These are phyloP conservation scores for Fusarium lyarnte DNA, from an alignment of 2,329 filamentous ascomycete genomes.

Conservation along the genomic window DNA sequence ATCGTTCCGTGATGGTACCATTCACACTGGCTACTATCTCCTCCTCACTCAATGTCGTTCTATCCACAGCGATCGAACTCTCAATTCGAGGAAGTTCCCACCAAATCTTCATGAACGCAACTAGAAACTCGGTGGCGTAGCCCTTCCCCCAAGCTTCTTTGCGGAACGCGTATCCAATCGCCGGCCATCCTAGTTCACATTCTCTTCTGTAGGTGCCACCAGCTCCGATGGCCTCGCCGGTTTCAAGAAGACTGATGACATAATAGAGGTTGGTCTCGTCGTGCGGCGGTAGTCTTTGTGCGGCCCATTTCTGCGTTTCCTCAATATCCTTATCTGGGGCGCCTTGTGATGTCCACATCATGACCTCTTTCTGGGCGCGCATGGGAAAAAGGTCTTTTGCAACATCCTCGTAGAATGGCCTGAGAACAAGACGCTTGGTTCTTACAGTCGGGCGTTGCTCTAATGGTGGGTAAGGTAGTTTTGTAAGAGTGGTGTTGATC, in stretches of 20 bases:
- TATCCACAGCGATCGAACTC: not conserved
- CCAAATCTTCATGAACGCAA: conserved; percentile 1
- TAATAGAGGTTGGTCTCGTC: not conserved
- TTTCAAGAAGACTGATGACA: conserved; percentile 4
- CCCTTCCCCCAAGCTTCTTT: conserved; percentile 15
- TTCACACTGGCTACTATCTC: not conserved
- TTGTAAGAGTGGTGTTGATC: not conserved
- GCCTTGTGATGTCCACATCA: conserved; percentile 12
- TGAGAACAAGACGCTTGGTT: not conserved
- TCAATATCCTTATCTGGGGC: not conserved
- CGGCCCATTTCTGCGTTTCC: not conserved
- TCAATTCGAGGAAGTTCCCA: not conserved
- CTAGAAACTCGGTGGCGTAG: not conserved
- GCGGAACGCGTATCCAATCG: conserved; percentile 4
- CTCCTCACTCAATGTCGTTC: not conserved
- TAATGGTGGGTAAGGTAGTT: not conserved
- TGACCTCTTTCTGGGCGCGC: conserved; percentile 8
- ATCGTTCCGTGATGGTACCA: not conserved
- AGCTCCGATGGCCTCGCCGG: not conserved
- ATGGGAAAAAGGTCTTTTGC: not conserved
- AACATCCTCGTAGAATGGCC: not conserved
- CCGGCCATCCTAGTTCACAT: conserved; percentile 15
- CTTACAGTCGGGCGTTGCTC: not conserved
- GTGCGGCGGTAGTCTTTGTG: not conserved
- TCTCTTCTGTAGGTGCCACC: not conserved